Percentiles rank a stretch among this genome's conserved stretches.
These are phyloP conservation scores for Chalciporus piperatoides DNA, from an alignment of 1,284 basidiomycete genomes.

Conservation along the genomic window DNA sequence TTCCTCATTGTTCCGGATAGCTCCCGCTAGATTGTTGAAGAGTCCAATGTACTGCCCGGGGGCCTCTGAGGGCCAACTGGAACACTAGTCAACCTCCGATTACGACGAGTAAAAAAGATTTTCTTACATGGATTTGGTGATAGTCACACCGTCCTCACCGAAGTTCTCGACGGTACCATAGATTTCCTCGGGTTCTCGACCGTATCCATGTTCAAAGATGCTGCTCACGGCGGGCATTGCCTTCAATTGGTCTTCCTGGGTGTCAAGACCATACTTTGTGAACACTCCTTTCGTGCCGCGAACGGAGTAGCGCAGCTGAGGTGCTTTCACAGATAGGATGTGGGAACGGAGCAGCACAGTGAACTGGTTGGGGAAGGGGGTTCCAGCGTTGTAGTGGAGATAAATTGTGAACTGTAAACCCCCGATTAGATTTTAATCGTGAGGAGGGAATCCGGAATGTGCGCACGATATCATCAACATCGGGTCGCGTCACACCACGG, in stretches of 20 bases:
- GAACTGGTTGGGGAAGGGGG: slow-evolving; percentile 50
- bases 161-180: slow-evolving; percentile 60
- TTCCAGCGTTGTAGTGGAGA: slow-evolving; percentile 53
- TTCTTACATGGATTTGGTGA: slow-evolving; percentile 48
- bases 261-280: slow-evolving; percentile 73
- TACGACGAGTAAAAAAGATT: neutral
- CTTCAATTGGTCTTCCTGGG: slow-evolving; percentile 72
- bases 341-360: slow-evolving; percentile 67
- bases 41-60: slow-evolving; percentile 58
- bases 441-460: neutral
- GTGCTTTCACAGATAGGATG: slow-evolving; percentile 61
- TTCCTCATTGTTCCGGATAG: slow-evolving; percentile 52
- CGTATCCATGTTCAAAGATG: slow-evolving; percentile 47
- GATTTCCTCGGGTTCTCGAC: slow-evolving; percentile 55
- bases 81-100: slow-evolving; percentile 13
- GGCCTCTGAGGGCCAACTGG: slow-evolving; percentile 62
- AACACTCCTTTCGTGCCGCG: slow-evolving; percentile 71
- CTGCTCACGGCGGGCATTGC: slow-evolving; percentile 46
- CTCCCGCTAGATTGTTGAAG: slow-evolving; percentile 62
- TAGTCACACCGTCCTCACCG: slow-evolving; percentile 42
- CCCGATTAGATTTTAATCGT: neutral
- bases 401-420: slow-evolving; percentile 59
- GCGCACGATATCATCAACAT: slow-evolving; percentile 67
- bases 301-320: slow-evolving; percentile 68
- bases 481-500: slow-evolving; percentile 56